Evolutionary conservation across 2,329 filamentous ascomycete genomes (phyloP).

Genomic region (Hyphodiscus sp.): DNA sequence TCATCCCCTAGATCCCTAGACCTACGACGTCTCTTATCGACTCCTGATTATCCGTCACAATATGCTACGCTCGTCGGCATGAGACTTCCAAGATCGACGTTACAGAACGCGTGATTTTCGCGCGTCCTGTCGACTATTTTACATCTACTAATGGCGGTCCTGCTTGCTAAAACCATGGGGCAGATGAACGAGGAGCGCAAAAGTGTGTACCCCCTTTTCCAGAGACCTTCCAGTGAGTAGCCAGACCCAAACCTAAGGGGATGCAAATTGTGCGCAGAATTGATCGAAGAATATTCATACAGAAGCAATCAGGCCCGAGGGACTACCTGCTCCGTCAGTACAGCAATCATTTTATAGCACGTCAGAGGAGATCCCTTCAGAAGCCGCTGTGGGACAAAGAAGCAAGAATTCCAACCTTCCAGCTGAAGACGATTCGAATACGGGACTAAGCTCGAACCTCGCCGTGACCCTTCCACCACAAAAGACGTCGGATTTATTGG

Average conservation of each 20-base stretch:
- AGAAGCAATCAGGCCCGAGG: conserved; percentile 1
- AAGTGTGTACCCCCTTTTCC: conserved; percentile 27
- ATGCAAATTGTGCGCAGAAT: not conserved
- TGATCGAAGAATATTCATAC: not conserved
- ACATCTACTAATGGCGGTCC: conserved; percentile 23
- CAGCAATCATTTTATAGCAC: not conserved
- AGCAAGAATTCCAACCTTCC: not conserved
- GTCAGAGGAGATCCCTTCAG: not conserved
- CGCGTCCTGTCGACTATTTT: conserved; percentile 14
- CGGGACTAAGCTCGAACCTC: not conserved
- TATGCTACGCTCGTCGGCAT: not conserved
- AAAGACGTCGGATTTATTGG: conserved; percentile 14
- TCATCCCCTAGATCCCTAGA: not conserved
- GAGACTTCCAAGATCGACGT: conserved; percentile 1
- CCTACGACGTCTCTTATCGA: not conserved
- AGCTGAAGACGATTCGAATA: not conserved
- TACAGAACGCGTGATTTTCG: conserved; percentile 21
- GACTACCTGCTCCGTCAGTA: not conserved
- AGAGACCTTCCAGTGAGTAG: conserved; percentile 25
- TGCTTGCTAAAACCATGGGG: conserved; percentile 25
- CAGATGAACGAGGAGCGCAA: conserved; percentile 24
- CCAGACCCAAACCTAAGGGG: not conserved
- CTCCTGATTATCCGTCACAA: not conserved
- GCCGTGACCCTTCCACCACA: not conserved
- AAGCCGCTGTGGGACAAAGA: not conserved